Conservation (phyloP, 148 eudicot species). For the Chenopodium quinoa region DNA sequence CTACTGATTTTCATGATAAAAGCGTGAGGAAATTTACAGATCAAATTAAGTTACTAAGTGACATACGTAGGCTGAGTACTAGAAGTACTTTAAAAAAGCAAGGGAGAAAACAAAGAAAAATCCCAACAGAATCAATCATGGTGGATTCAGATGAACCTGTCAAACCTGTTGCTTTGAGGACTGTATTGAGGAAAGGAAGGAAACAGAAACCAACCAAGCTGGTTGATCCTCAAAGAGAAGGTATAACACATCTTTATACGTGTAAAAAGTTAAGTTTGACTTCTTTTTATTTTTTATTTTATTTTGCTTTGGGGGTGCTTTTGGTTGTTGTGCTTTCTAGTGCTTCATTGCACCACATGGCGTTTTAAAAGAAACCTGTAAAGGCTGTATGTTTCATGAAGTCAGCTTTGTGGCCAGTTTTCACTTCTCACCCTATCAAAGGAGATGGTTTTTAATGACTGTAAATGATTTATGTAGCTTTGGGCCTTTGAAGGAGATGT, state of each 20-base stretch:
- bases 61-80: conserved; percentile 13
- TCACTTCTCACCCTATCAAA: background rate
- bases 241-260: conserved; percentile 24
- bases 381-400: background rate
- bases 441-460: background rate
- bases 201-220: conserved; percentile 23
- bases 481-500: background rate
- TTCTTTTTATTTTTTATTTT: background rate
- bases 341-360: background rate
- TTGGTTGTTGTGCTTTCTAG: background rate
- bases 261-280: background rate
- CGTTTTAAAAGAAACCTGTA: no score
- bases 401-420: background rate
- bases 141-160: conserved; percentile 27
- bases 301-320: background rate
- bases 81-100: conserved; percentile 19
- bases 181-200: conserved; percentile 24
- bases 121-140: conserved; percentile 21
- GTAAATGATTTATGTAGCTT: background rate
- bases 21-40: conserved; percentile 9
- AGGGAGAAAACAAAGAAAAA: conserved; percentile 18
- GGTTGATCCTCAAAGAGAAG: conserved; percentile 31
- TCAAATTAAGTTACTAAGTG: conserved; percentile 24
- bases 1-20: conserved; percentile 15
- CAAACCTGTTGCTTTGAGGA: conserved; percentile 2